Base-by-base conservation (phyloP, 2,329 filamentous ascomycete species). In the Beauveria caledonica region DNA sequence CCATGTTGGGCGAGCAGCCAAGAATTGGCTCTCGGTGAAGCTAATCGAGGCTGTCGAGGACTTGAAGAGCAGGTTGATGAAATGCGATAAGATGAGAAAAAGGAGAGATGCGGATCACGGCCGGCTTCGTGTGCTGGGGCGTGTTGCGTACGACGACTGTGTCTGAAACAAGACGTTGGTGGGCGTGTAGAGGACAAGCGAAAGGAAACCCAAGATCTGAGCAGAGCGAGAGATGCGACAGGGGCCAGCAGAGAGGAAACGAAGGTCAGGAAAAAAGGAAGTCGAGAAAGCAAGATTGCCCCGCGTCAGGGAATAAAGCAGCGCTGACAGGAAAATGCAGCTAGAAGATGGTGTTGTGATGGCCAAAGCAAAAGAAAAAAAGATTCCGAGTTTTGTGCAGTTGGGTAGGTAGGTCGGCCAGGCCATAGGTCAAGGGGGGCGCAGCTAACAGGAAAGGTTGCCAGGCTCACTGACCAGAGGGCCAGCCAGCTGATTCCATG, bases 1-100 rank as follows among this genome's bases (percentile, higher is more conserved):
- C 79, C 85, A 88, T 88, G 72, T 67, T 78, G 72, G 72, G 69
- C 72, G 70, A 70, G 68, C 65, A 58, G 68, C 71, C 70, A 68
- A 62, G 60, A 27, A 62, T 63, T 67, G 69, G 66, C 69, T 68
- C 63, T 66, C 63, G 56, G 23, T 11, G 36, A 11, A 36, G n/a
- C 13, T 58, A 33, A 7, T 39, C 36, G 39, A 58, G 56, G 45
- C 46, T 58, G 7, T 58, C 36, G 46, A 45, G 11, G 46, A 58
- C 44, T 36, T 23, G 44, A 48, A 33, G 29, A 29, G 15, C 19
- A 40, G 17, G 8, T 44, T 44, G 21, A 1, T 39, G 11, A 21
- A 21, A 21, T 6, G 19, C 13, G 49, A 51, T 40, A 27, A 27
- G 25, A 56, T 27, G 15, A 39, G 33, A 17, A 58, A 45, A 15